Evolutionary conservation across 441 rosid species (phyloP), one percentile per base, ranked within the genome.

Genomic region (Manihot esculenta): DNA sequence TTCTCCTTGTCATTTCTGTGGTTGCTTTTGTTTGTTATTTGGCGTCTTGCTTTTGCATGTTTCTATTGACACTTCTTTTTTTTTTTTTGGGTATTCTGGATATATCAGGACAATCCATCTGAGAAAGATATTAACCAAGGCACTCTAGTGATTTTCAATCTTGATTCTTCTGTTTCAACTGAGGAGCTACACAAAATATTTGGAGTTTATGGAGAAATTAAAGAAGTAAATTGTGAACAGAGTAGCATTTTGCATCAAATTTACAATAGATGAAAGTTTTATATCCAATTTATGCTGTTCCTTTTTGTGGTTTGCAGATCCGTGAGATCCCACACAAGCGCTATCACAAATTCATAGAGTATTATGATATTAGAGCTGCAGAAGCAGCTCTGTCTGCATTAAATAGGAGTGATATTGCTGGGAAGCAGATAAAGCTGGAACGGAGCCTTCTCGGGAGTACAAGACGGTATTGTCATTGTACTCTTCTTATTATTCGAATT

Each of bases 371-470:
- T 65, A 79, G 92, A 84, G 85, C 86, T 58, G 88, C 90, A 51
- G 88, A 84, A 67, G 84, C 90, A 51, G 85, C 93, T 41, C 72
- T 88, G 69, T 77, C 50, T 65, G 90, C 81, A 58, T 76, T 84
- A 72, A 79, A 82, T 75, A 73, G 74, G 79, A 82, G 81, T 47
- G 83, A 82, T 64, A 76, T 84, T 69, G 83, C 85, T 41, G 90
- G 90, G 79, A 86, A 88, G 78, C 86, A 71, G 77, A 88, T 86
- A 69, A 83, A 86, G 77, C 78, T 86, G 74, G 90, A 84, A 67
- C 75, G 83, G 51, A 70, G 83, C 66, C 76, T 65, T 24, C 82
- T 85, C 18, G 80, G 79, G 45, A 84, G 83, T 58, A 66, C 79
- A 26, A 80, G 78, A 73, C 66, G 79, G 86, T 80, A 78, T 63